Conservation (phyloP, 2,329 filamentous ascomycete species). For the Fusarium sororula region DNA sequence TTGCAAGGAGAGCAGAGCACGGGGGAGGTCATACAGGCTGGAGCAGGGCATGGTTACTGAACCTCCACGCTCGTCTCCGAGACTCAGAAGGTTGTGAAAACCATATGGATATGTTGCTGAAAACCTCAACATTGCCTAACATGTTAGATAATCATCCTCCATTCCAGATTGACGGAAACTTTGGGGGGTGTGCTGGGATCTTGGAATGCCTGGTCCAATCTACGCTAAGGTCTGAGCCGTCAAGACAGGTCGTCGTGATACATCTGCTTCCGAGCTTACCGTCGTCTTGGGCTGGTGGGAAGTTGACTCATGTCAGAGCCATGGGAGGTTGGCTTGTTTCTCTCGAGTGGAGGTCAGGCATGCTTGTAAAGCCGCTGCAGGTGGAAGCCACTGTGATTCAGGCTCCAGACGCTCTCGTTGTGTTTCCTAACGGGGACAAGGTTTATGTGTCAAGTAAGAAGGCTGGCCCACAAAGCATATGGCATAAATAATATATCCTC, state of each 20-base stretch:
- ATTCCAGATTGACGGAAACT: conserved; percentile 46
- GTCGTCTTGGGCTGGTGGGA: conserved; percentile 8
- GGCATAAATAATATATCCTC: neutral
- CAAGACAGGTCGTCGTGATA: conserved; percentile 13
- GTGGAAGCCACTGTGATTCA: conserved; percentile 7
- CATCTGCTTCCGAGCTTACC: conserved; percentile 33
- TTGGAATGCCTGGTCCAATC: conserved; percentile 38
- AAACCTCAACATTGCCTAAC: conserved; percentile 29
- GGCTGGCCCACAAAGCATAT: neutral
- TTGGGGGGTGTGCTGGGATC: conserved; percentile 38
- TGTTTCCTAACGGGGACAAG: neutral
- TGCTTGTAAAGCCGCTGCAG: neutral
- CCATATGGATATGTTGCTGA: conserved; percentile 32
- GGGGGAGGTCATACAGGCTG: conserved; percentile 60
- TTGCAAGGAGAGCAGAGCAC: conserved; percentile 43
- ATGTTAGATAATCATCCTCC: conserved; percentile 37
- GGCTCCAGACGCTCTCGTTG: conserved; percentile 2
- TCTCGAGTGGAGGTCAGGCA: conserved; percentile 17
- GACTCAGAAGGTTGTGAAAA: conserved; percentile 17
- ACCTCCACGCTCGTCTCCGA: conserved; percentile 56
- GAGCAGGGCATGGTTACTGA: conserved; percentile 61
- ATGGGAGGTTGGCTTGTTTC: conserved; percentile 30
- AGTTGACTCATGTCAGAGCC: neutral
- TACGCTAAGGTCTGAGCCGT: neutral
- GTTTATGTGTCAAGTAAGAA: neutral